These are phyloP conservation scores for Corniculantispora saksenae DNA, from an alignment of 2,329 filamentous ascomycete species.

Conservation along the genomic window DNA sequence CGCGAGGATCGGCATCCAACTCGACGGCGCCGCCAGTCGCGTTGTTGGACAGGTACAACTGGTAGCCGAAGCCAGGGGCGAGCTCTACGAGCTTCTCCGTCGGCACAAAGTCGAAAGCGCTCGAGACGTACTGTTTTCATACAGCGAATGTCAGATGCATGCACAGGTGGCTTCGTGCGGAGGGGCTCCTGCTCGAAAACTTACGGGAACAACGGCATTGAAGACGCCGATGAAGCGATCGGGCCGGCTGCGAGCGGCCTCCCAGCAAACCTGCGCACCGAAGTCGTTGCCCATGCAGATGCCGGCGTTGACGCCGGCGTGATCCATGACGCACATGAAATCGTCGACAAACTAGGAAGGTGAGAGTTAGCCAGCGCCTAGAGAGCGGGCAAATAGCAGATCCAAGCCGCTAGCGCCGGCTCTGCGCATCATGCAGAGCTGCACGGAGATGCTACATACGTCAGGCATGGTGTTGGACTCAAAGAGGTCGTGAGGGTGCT, in stretches of 20 bases:
- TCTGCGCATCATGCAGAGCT: neutral
- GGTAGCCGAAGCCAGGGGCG: conserved; percentile 16
- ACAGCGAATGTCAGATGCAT: no score
- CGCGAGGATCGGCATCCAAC: conserved; percentile 16
- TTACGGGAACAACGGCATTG: conserved; percentile 17
- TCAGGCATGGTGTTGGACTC: conserved; percentile 21
- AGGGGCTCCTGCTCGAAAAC: no score
- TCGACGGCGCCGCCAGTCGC: conserved; percentile 16
- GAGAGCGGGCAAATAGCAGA: no score
- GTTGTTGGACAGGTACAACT: conserved; percentile 19
- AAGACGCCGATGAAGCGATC: conserved; percentile 20
- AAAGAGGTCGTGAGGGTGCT: conserved; percentile 16
- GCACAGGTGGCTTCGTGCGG: no score
- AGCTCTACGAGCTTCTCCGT: conserved; percentile 18
- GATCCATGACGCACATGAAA: conserved; percentile 18
- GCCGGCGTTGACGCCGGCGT: conserved; percentile 8
- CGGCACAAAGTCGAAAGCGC: conserved; percentile 8
- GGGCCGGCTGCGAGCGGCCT: conserved; percentile 17
- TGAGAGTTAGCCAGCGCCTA: neutral
- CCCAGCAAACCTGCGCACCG: conserved; percentile 21
- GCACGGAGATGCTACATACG: neutral
- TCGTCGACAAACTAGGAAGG: conserved; percentile 13
- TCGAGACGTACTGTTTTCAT: conserved; percentile 5
- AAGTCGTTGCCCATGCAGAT: conserved; percentile 21
- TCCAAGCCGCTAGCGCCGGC: no score